Conservation (phyloP, 2,329 filamentous ascomycete species). For the Metarhizium brunneum region DNA sequence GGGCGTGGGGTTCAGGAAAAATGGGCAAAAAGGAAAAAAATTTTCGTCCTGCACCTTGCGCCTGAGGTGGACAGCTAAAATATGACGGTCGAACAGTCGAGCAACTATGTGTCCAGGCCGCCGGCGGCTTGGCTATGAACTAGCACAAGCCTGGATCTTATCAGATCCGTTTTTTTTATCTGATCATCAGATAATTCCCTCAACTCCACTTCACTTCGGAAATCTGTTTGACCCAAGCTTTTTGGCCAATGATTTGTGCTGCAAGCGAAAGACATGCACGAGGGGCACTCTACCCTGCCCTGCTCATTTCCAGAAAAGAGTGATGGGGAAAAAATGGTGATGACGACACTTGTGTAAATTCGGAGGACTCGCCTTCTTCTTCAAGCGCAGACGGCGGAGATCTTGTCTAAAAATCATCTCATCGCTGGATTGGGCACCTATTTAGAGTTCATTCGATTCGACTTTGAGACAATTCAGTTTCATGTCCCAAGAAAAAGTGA, state of each 20-base stretch:
- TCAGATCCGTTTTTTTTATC: constrained; percentile 37
- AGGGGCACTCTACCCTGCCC: too few species aligned
- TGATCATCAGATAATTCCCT: constrained; percentile 45
- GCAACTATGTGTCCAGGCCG: not conserved
- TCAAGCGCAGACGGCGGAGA: too few species aligned
- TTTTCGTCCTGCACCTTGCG: not conserved
- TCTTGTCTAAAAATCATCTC: too few species aligned
- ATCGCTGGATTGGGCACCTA: too few species aligned
- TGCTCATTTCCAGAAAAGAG: too few species aligned
- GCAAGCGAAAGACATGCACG: not conserved
- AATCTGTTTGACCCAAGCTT: not conserved
- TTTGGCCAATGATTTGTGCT: not conserved
- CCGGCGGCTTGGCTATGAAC: constrained; percentile 4
- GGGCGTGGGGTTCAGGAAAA: not conserved
- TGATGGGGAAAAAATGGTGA: too few species aligned
- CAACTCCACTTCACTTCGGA: constrained; percentile 22
- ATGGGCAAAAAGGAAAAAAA: not conserved
- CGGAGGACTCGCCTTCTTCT: too few species aligned
- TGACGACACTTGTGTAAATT: not conserved
- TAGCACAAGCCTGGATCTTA: constrained; percentile 22
- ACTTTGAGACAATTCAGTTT: not conserved
- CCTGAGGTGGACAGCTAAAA: not conserved
- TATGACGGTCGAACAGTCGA: not conserved
- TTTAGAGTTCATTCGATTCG: not conserved
- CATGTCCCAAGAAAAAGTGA: not conserved